phyloP scores from a whole-genome alignment of 2,329 filamentous ascomycete genomes.

The Magnaporthiopsis incrustans region DNA sequence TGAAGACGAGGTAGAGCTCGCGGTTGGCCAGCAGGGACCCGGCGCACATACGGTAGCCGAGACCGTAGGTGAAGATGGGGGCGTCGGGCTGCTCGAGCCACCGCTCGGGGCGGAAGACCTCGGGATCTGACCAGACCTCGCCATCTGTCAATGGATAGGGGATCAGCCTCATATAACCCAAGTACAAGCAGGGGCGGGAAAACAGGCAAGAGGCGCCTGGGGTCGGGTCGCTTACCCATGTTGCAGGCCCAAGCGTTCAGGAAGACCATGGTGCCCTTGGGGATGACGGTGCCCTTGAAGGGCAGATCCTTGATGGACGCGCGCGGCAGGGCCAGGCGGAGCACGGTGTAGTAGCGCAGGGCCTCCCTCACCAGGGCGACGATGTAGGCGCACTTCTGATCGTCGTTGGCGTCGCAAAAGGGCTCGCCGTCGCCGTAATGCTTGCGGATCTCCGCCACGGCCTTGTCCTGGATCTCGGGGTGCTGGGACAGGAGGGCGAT shows the following conservation, averaged over 20 bases:
- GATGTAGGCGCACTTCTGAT: slow-evolving; percentile 56
- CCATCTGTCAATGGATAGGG: slow-evolving; percentile 46
- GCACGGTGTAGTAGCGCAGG: slow-evolving; percentile 54
- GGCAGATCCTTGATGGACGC: slow-evolving; percentile 51
- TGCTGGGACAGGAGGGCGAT: slow-evolving; percentile 51
- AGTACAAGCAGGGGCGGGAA: no score
- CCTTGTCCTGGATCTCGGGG: slow-evolving; percentile 55
- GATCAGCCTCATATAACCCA: slow-evolving; percentile 40
- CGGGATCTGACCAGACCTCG: slow-evolving; percentile 17
- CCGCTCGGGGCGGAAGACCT: slow-evolving; percentile 2
- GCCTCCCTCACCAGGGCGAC: slow-evolving; percentile 55
- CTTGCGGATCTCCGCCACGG: slow-evolving; percentile 16
- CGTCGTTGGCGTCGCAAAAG: slow-evolving; percentile 52
- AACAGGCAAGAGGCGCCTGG: no score
- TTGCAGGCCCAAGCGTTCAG: slow-evolving; percentile 34
- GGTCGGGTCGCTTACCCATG: slow-evolving; percentile 1
- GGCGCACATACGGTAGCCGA: slow-evolving; percentile 62
- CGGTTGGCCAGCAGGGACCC: slow-evolving; percentile 55
- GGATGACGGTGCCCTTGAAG: slow-evolving; percentile 50
- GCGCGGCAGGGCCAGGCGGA: slow-evolving; percentile 53
- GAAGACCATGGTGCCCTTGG: slow-evolving; percentile 55
- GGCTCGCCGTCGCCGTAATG: slow-evolving; percentile 15
- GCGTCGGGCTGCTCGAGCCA: slow-evolving; percentile 5
- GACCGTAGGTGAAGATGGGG: slow-evolving; percentile 55
- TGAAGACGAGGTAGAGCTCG: slow-evolving; percentile 58